Evolutionary conservation across 306 rosid genomes (phyloP).

Genomic region (Begonia masoniana): DNA sequence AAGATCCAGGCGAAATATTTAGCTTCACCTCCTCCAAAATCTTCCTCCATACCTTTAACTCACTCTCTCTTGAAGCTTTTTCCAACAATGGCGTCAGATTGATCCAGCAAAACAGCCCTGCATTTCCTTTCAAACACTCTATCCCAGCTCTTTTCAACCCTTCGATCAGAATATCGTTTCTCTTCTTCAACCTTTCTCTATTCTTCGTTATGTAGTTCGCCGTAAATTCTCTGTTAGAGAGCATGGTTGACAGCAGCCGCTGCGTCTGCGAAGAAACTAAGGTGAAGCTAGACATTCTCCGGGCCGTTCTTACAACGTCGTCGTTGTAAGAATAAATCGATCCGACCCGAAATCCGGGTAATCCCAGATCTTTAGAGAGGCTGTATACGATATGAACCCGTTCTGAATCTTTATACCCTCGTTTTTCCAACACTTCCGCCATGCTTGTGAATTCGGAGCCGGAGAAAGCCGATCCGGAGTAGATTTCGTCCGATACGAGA

Average conservation of each 20-base stretch:
- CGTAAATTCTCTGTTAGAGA: conserved; percentile 46
- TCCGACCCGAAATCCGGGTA: conserved; percentile 82
- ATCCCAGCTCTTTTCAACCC: conserved; percentile 56
- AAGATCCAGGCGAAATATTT: conserved; percentile 83
- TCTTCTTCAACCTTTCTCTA: conserved; percentile 50
- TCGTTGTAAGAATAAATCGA: conserved; percentile 81
- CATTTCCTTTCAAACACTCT: conserved; percentile 80
- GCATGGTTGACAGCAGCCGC: conserved; percentile 55
- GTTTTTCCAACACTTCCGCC: conserved; percentile 46
- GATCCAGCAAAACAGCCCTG: conserved; percentile 94
- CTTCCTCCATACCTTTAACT: conserved; percentile 49
- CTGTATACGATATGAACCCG: conserved; percentile 90
- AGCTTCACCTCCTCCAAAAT: conserved; percentile 47
- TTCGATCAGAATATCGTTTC: conserved; percentile 55
- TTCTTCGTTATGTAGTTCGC: conserved; percentile 48
- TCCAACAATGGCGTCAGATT: conserved; percentile 56
- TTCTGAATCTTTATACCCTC: conserved; percentile 29
- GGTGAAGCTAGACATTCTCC: conserved; percentile 92
- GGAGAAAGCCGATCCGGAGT: conserved; percentile 78
- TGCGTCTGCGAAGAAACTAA: conserved; percentile 85
- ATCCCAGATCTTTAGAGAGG: conserved; percentile 88
- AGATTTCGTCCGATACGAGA: conserved; percentile 85
- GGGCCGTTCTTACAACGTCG: conserved; percentile 64
- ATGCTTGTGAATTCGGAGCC: conserved; percentile 51
- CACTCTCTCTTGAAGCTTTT: conserved; percentile 45